Conservation (phyloP, 1,284 basidiomycete genomes). For the Takashimella tepidaria region DNA sequence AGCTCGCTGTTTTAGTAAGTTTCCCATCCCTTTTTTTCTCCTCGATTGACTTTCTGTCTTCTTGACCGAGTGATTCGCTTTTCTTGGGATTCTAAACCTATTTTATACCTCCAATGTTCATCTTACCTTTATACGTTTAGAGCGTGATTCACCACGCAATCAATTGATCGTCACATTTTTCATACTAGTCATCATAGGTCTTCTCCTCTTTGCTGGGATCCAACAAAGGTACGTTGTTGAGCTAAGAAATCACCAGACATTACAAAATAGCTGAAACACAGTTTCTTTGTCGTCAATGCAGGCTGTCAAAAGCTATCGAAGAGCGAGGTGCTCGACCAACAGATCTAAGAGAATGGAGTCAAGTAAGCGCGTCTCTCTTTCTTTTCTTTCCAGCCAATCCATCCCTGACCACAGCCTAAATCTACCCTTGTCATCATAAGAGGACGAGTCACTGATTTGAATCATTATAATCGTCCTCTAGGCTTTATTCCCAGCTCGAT, state of each 20-base stretch:
- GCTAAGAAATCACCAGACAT: no score
- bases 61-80: no score
- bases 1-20: conserved; percentile 89
- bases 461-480: no score
- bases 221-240: conserved; percentile 49
- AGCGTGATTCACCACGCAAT: conserved; percentile 81
- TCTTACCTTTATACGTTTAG: no score
- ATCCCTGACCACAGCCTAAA: neutral
- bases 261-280: no score
- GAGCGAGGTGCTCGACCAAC: conserved; percentile 31
- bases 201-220: conserved; percentile 75
- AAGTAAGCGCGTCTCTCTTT: conserved; percentile 19
- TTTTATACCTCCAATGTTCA: no score
- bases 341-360: conserved; percentile 39
- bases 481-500: conserved; percentile 14
- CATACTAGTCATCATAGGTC: conserved; percentile 73
- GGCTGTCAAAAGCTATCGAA: conserved; percentile 29
- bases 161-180: conserved; percentile 86
- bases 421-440: no score
- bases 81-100: no score
- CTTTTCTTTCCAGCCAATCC: neutral
- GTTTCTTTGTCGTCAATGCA: neutral
- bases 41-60: neutral
- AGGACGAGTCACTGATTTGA: no score
- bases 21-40: neutral